Base-by-base conservation (phyloP, 768 basidiomycete genomes). In the Naematelia encephala region DNA sequence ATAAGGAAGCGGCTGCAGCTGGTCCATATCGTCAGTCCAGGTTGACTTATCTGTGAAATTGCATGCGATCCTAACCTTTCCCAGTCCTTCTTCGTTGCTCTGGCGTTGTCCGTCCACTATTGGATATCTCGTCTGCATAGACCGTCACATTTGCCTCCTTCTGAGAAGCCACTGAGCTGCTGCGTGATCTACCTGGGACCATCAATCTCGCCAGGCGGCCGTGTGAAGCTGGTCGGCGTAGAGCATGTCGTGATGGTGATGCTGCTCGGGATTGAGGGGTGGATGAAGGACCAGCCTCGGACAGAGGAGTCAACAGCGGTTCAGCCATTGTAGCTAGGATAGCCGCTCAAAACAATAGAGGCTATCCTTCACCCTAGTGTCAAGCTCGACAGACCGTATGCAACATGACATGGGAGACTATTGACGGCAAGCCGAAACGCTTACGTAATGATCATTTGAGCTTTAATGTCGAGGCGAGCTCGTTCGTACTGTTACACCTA, bases 1-100 rank as follows among this genome's bases (percentile, higher is more conserved):
- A 62, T 5, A 68, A 50, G 5, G 71, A 67, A 10, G 69, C 51
- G 21, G 69, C 61, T 21, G 71, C 66, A 26, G 66, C 73, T 74
- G 42, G 4, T 16, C 3, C 1, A 22, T 14, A 19, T 54, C 22
- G 56, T 16, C 54, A 14, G 44, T 29, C 56, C 44, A 48, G 27
- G 16, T 29, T 16, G 34, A 39, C 34, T 39, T 29, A 21, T 28
- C 26, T 48, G 13, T 13, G 48, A 12, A 34, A 1, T 5, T 8
- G n/a, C 4, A 8, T 16, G 8, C 61, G 34, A 39, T 39, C 34
- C 64, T 51, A 44, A 70, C 72, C 72, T 64, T 60, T 61, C 4
- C 67, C 66, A 2, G 60, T 64, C 48, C 65, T 39, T 23, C 72
- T 49, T 51, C 66, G 61, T 34, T 67, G 59, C 50, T 74, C 72